phyloP scores from a whole-genome alignment of 805 yeast genomes.

The Blastobotrys parvus region DNA sequence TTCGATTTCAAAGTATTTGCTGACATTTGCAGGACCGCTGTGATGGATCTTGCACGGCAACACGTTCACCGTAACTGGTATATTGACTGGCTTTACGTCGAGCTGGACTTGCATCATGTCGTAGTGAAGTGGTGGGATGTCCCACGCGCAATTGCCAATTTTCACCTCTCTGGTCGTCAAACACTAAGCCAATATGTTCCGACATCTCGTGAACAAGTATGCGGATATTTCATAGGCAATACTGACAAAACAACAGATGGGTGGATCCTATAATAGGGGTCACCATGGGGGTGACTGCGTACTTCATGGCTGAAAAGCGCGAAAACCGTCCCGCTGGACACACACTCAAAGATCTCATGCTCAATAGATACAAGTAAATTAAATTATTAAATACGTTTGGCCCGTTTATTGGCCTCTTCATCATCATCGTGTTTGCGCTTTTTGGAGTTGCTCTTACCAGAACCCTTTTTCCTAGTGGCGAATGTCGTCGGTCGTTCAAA shows the following conservation, averaged over 20 bases:
- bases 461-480: not conserved
- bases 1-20: conserved; percentile 12
- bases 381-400: not conserved
- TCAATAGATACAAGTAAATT: not conserved
- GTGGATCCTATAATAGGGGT: conserved; percentile 15
- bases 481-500: conserved; percentile 1
- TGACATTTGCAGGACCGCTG: conserved; percentile 20
- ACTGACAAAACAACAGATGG: conserved; percentile 5
- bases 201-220: conserved; percentile 3
- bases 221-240: not conserved
- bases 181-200: not conserved
- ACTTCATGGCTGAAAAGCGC: conserved; percentile 11
- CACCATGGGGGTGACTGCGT: conserved; percentile 13
- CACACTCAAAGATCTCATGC: conserved; percentile 3
- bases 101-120: not conserved
- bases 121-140: no score
- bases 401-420: conserved; percentile 1
- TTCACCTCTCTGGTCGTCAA: no score
- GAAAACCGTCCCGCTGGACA: conserved; percentile 10
- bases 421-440: not conserved
- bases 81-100: not conserved
- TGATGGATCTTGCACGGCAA: conserved; percentile 23
- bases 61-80: conserved; percentile 16
- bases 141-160: no score
- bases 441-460: not conserved